Evolutionary conservation across 306 rosid genomes (phyloP).

Genomic region (Elaeagnus macrophylla): DNA sequence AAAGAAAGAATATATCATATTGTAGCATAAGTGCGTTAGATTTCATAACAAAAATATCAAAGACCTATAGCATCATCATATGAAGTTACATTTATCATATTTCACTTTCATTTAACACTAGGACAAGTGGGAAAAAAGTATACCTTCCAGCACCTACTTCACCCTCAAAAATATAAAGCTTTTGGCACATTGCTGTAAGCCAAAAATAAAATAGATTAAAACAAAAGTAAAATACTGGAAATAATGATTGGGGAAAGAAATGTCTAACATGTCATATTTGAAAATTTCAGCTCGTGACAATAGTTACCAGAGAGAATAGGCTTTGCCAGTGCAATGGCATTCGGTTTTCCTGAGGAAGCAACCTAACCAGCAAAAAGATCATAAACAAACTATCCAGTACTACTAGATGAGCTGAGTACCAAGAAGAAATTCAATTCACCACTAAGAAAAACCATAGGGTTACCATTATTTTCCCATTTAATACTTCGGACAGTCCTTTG

Average conservation of each 20-base stretch:
- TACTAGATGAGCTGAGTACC: conserved; percentile 9
- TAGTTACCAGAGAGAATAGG: conserved; percentile 69
- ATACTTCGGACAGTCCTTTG: conserved; percentile 53
- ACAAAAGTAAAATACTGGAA: conserved; percentile 10
- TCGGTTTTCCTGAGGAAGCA: conserved; percentile 61
- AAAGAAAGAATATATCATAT: conserved; percentile 10
- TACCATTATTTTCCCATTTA: conserved; percentile 63
- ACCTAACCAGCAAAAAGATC: conserved; percentile 36
- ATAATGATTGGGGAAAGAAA: conserved; percentile 6
- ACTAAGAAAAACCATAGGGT: conserved; percentile 18
- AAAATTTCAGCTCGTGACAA: conserved; percentile 6
- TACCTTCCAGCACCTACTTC: conserved; percentile 89
- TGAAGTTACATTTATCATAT: conserved; percentile 3
- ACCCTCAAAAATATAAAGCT: conserved; percentile 72
- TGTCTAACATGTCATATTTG: neutral
- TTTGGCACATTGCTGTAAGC: conserved; percentile 78
- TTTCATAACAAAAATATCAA: neutral
- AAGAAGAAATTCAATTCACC: conserved; percentile 11
- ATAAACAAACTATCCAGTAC: conserved; percentile 20
- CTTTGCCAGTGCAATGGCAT: conserved; percentile 57
- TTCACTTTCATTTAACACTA: neutral
- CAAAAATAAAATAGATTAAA: conserved; percentile 23
- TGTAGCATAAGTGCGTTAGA: neutral
- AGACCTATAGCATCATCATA: no score
- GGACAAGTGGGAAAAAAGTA: conserved; percentile 18